Percentiles rank a stretch among this genome's conserved stretches.
Conservation (phyloP, 495 filamentous ascomycete species). For the Penicillium alfredii region DNA sequence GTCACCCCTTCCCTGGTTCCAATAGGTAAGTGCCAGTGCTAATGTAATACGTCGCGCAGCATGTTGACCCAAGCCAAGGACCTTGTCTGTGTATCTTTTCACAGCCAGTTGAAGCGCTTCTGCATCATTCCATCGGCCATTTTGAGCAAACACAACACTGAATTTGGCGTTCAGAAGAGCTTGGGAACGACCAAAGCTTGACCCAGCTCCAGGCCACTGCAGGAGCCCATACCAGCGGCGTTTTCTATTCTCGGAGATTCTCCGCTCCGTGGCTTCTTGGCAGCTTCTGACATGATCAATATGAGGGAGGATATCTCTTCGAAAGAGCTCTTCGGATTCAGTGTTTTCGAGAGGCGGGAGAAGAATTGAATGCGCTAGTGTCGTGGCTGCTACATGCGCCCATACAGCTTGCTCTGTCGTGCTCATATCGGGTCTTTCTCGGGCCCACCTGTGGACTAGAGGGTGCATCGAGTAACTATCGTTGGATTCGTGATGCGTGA, state of each 20-base stretch:
- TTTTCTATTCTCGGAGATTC: constrained; percentile 9
- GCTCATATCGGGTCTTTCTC: constrained; percentile 22
- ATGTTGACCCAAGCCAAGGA: no score
- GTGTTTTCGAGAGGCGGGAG: constrained; percentile 21
- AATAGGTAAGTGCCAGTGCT: constrained; percentile 10
- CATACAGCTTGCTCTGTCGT: constrained; percentile 31
- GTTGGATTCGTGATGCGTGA: constrained; percentile 16
- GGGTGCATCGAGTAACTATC: constrained; percentile 39
- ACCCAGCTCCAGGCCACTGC: constrained; percentile 8
- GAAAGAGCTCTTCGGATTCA: constrained; percentile 8
- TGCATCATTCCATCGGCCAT: constrained; percentile 24
- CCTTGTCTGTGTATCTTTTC: no score
- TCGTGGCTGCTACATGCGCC: constrained; percentile 26
- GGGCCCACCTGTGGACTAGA: constrained; percentile 34
- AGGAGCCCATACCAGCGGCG: constrained; percentile 1
- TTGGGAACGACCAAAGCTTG: constrained; percentile 3
- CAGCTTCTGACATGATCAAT: constrained; percentile 16
- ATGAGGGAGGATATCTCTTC: constrained; percentile 23
- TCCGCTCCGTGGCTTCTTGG: constrained; percentile 7
- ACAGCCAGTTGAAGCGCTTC: constrained; percentile 18
- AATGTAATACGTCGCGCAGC: no score
- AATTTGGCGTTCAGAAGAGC: constrained; percentile 25
- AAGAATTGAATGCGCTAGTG: constrained; percentile 20
- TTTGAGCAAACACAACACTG: constrained; percentile 29
- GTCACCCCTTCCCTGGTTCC: no score